Evolutionary conservation across 2,329 filamentous ascomycete genomes (phyloP).

Genomic region (Teratosphaeriaceae sp.): DNA sequence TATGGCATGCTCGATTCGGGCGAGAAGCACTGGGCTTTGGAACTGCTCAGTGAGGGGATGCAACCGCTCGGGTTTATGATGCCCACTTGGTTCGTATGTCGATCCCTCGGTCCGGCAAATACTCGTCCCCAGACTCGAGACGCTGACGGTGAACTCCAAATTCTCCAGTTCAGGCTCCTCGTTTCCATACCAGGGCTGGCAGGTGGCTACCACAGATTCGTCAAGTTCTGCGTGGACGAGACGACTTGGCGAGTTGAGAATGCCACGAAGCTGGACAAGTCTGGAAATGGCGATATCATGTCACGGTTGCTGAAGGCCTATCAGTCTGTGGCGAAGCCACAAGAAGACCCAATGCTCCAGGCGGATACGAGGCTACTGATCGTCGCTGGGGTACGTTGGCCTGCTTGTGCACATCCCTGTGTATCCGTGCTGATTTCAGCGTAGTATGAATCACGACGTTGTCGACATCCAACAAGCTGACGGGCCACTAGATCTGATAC

Average conservation of each 20-base stretch:
- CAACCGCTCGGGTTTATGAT: slow-evolving; percentile 22
- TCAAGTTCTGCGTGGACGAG: slow-evolving; percentile 32
- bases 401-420: too few species aligned
- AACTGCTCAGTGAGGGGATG: slow-evolving; percentile 30
- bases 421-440: not conserved
- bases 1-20: slow-evolving; percentile 17
- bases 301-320: slow-evolving; percentile 28
- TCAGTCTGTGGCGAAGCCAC: slow-evolving; percentile 21
- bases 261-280: slow-evolving; percentile 9
- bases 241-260: slow-evolving; percentile 29
- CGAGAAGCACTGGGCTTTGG: slow-evolving; percentile 28
- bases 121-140: too few species aligned
- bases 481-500: slow-evolving; percentile 37
- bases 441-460: not conserved
- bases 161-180: too few species aligned
- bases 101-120: too few species aligned
- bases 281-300: slow-evolving; percentile 23
- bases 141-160: too few species aligned
- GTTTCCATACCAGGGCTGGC: too few species aligned
- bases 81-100: slow-evolving; percentile 31
- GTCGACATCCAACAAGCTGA: not conserved
- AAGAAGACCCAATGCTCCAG: slow-evolving; percentile 24
- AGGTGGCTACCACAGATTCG: slow-evolving; percentile 31
- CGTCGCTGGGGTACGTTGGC: slow-evolving; percentile 24
- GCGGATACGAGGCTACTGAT: slow-evolving; percentile 30